phyloP scores from a whole-genome alignment of 148 eudicot genomes.

The Chenopodium suecicum region DNA sequence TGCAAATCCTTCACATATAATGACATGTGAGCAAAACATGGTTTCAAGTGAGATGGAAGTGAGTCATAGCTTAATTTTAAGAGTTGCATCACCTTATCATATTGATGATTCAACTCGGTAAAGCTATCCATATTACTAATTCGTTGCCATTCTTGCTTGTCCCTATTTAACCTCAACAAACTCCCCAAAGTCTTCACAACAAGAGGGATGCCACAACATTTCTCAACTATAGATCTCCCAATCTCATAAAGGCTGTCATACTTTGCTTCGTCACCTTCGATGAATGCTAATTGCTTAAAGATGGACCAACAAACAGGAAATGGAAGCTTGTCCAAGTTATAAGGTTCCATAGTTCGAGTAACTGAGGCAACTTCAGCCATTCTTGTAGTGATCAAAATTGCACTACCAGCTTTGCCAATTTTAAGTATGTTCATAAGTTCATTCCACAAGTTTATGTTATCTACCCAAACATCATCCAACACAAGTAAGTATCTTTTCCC shows the following conservation, averaged over 20 bases:
- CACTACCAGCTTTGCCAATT: too few relatives aligned
- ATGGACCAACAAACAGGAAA: conserved; percentile 19
- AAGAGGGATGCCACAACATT: too few relatives aligned
- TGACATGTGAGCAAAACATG: not conserved
- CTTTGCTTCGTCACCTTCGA: too few relatives aligned
- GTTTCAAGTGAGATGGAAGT: too few relatives aligned
- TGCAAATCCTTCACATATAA: not conserved
- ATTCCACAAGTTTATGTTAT: conserved; percentile 12
- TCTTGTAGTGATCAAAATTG: too few relatives aligned
- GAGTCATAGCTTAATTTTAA: too few relatives aligned
- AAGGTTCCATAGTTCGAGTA: conserved; percentile 5
- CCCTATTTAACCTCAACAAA: too few relatives aligned
- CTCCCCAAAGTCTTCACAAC: too few relatives aligned
- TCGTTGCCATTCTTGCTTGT: too few relatives aligned
- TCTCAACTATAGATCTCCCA: conserved; percentile 15
- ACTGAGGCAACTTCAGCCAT: conserved; percentile 14
- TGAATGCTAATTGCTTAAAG: conserved; percentile 19
- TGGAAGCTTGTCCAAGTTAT: conserved; percentile 5
- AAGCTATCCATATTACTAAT: too few relatives aligned
- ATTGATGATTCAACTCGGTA: too few relatives aligned
- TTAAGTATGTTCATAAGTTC: conserved; percentile 9
- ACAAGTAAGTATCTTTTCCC: conserved; percentile 25
- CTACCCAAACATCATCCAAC: conserved; percentile 34
- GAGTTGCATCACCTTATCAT: too few relatives aligned
- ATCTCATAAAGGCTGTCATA: not conserved